phyloP scores from a whole-genome alignment of 73 alveolate genomes.

The Halteria grandinella region DNA sequence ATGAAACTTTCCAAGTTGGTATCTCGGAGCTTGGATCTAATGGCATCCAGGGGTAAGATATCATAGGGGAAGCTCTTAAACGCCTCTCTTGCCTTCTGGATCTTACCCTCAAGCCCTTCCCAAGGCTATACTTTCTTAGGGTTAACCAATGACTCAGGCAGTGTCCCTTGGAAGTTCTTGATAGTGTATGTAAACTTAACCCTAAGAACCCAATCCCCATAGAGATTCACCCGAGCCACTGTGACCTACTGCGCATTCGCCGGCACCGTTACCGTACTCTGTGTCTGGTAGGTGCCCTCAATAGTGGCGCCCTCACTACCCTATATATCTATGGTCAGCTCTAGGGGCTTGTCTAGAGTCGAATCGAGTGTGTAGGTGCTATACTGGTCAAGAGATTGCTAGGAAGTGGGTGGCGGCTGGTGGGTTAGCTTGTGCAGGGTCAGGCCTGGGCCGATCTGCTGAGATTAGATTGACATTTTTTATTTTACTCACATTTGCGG shows the following conservation, averaged over 20 bases:
- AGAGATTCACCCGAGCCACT: slow-evolving; percentile 41
- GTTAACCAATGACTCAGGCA: not conserved
- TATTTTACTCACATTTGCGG: no score
- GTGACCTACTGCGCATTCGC: slow-evolving; percentile 11
- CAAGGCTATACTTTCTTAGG: not conserved
- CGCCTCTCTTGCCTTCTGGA: no score
- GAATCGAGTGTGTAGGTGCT: no score
- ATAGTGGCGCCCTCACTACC: slow-evolving; percentile 52
- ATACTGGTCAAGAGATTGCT: no score
- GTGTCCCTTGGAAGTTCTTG: slow-evolving; percentile 25
- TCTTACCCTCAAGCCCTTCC: not conserved
- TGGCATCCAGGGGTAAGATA: slow-evolving; percentile 37
- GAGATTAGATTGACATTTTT: no score
- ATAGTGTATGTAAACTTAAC: slow-evolving; percentile 47
- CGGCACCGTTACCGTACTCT: not conserved
- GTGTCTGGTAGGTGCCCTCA: not conserved
- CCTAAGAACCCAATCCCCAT: slow-evolving; percentile 42
- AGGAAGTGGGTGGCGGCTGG: no score
- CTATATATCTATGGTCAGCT: slow-evolving; percentile 21
- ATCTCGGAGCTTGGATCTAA: slow-evolving; percentile 16
- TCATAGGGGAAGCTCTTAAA: slow-evolving; percentile 56
- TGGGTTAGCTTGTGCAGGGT: no score
- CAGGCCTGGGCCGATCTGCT: no score
- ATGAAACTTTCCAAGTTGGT: slow-evolving; percentile 37
- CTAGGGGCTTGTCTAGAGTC: slow-evolving; percentile 17